phyloP scores from a whole-genome alignment of 2,329 filamentous ascomycete genomes.

The Alternaria incomplexa region DNA sequence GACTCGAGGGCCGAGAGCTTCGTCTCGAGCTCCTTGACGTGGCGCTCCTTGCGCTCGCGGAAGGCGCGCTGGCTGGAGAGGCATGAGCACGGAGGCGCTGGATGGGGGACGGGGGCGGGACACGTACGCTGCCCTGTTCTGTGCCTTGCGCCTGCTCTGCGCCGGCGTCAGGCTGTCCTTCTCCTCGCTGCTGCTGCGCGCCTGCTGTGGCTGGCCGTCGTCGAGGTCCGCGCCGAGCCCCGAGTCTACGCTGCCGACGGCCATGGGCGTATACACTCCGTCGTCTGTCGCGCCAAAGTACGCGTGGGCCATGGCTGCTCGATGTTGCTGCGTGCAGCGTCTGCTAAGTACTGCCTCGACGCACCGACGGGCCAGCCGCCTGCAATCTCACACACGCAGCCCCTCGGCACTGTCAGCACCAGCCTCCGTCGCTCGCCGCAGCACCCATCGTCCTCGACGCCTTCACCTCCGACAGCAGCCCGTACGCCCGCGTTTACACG shows the following conservation, averaged over 20 bases:
- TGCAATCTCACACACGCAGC: not conserved
- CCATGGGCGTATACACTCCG: too few relatives aligned
- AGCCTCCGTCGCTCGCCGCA: not conserved
- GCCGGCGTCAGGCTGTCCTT: constrained; percentile 55
- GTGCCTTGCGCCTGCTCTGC: constrained; percentile 68
- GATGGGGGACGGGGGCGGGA: not conserved
- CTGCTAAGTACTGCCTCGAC: not conserved
- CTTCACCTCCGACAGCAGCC: not conserved
- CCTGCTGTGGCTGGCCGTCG: constrained; percentile 36
- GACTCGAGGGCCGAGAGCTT: constrained; percentile 81
- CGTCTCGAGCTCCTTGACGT: constrained; percentile 89
- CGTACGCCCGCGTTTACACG: not conserved
- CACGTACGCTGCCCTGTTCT: constrained; percentile 74
- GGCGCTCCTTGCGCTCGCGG: constrained; percentile 91
- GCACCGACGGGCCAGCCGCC: not conserved
- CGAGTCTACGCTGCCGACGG: constrained; percentile 48
- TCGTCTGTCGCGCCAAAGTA: constrained; percentile 52
- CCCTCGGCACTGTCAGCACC: not conserved
- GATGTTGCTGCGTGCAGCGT: constrained; percentile 1
- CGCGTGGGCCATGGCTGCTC: constrained; percentile 61
- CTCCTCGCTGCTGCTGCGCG: constrained; percentile 55
- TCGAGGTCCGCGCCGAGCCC: constrained; percentile 51
- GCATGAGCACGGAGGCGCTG: not conserved
- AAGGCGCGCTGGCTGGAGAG: constrained; percentile 86
- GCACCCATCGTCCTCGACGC: not conserved